Conservation (phyloP, 768 basidiomycete genomes). For the Podaxis sp. region DNA sequence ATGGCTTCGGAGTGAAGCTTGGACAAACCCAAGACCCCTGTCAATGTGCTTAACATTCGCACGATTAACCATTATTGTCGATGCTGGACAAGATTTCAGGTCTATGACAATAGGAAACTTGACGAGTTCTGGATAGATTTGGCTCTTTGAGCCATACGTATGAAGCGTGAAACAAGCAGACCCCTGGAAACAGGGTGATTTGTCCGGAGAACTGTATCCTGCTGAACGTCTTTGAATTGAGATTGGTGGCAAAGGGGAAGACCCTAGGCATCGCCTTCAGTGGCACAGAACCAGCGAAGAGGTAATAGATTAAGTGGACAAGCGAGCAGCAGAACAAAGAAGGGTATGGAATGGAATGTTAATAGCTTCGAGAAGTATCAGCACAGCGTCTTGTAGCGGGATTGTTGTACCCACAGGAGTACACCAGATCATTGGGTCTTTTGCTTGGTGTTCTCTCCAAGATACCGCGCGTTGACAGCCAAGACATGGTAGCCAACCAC, state of each 20-base stretch:
- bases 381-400: background rate
- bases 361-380: background rate
- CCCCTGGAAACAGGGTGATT: background rate
- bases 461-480: conserved; percentile 70
- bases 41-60: too few species aligned
- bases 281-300: background rate
- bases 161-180: background rate
- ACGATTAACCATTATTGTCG: too few species aligned
- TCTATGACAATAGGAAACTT: background rate
- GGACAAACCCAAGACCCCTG: background rate
- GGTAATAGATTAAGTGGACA: conserved; percentile 3
- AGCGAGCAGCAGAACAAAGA: background rate
- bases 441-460: conserved; percentile 25
- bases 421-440: conserved; percentile 5
- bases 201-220: background rate
- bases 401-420: background rate
- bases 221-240: background rate
- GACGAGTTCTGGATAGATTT: background rate
- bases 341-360: background rate
- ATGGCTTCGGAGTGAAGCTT: background rate
- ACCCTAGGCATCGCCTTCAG: background rate
- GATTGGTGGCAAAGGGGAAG: background rate
- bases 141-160: background rate
- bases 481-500: conserved; percentile 91
- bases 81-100: too few species aligned